A percentile compares a stretch with the other conserved stretches of the same genome.
Evolutionary conservation across 371 early-diverging fungal species (phyloP).

Genomic region (Chytridium lagenaria): DNA sequence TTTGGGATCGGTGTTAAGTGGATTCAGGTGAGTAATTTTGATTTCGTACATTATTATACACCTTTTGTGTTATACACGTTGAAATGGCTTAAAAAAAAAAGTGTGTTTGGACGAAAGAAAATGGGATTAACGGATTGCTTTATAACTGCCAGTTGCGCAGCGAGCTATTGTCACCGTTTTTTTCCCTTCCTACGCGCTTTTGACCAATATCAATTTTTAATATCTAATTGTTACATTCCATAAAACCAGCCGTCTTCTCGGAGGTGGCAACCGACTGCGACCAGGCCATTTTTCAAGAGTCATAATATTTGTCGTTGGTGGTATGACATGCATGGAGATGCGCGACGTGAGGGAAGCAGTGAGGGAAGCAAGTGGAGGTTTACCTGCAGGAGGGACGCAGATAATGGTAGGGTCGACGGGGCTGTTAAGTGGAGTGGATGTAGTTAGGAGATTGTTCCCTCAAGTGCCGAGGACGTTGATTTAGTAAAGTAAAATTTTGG

Average conservation of each 20-base stretch:
- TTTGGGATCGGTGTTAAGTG: constrained; percentile 40
- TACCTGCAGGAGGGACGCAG: not conserved
- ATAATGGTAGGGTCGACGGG: constrained; percentile 6
- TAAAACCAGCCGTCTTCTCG: constrained; percentile 41
- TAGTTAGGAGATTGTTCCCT: not conserved
- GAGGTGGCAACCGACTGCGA: constrained; percentile 16
- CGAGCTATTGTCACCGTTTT: too few relatives aligned
- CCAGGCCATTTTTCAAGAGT: constrained; percentile 30
- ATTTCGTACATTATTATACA: too few relatives aligned
- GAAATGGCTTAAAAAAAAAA: too few relatives aligned
- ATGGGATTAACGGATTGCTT: too few relatives aligned
- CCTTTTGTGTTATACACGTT: too few relatives aligned
- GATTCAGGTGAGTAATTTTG: constrained; percentile 33
- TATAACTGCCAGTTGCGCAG: too few relatives aligned
- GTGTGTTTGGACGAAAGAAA: too few relatives aligned
- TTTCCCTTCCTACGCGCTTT: too few relatives aligned
- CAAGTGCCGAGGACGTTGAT: too few relatives aligned
- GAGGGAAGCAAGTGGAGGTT: constrained; percentile 9
- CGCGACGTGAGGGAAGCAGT: constrained; percentile 35
- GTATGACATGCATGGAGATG: constrained; percentile 42
- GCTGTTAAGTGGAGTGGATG: not conserved
- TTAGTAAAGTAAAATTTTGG: too few relatives aligned
- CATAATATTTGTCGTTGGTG: constrained; percentile 48
- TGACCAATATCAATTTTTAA: too few relatives aligned
- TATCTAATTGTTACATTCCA: too few relatives aligned